These are phyloP conservation scores for Atkinsonella hypoxylon DNA, from an alignment of 2,329 filamentous ascomycete genomes.

Conservation along the genomic window DNA sequence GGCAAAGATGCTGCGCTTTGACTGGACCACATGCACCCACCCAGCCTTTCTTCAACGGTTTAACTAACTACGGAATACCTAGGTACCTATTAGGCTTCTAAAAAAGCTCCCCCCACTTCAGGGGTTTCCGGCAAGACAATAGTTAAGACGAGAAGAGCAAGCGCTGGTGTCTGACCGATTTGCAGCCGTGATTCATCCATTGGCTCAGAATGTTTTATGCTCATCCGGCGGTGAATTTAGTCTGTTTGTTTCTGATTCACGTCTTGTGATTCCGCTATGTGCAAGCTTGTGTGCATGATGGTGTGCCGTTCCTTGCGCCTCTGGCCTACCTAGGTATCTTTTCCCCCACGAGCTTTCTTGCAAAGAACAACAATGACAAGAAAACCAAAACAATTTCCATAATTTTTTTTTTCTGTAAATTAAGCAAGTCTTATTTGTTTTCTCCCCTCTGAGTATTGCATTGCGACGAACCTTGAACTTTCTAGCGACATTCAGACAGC, in stretches of 20 bases:
- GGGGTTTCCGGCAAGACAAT: background rate
- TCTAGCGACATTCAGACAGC: background rate
- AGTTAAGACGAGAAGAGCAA: background rate
- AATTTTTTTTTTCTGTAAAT: no score
- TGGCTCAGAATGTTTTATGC: background rate
- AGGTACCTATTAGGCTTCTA: background rate
- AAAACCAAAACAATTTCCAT: no score
- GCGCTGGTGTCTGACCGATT: background rate
- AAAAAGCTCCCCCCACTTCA: background rate
- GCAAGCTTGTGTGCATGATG: background rate
- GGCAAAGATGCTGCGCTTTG: background rate
- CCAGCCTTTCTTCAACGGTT: background rate
- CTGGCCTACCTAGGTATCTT: no score
- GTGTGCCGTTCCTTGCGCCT: background rate
- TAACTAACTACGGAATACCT: no score
- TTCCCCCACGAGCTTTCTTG: background rate
- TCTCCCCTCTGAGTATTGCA: no score
- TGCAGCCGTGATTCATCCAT: background rate
- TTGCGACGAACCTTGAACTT: no score
- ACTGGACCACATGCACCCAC: background rate
- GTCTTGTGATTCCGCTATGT: background rate
- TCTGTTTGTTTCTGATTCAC: background rate
- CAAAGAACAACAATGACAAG: background rate
- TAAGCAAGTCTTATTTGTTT: no score
- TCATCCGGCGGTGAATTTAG: background rate